A percentile compares a stretch with the other conserved stretches of the same genome.
These are phyloP conservation scores for Eragrostis curvula DNA, from an alignment of 176 grass and related monocot genomes.

Conservation along the genomic window DNA sequence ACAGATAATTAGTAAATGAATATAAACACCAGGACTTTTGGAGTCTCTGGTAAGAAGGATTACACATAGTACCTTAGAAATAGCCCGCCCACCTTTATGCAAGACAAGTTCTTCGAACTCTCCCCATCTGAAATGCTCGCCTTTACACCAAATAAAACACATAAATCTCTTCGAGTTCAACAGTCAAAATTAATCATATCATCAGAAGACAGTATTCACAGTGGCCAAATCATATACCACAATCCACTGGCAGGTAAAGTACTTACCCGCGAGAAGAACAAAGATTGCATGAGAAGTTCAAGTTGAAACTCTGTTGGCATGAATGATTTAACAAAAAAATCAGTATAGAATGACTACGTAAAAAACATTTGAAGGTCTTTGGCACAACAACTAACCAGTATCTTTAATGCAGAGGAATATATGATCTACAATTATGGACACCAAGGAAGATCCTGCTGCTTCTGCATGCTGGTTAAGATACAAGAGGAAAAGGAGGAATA, in stretches of 20 bases:
- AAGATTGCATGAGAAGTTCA: conserved; percentile 96
- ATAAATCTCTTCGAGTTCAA: conserved; percentile 9
- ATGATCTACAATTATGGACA: conserved; percentile 96
- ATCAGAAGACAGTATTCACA: conserved; percentile 20
- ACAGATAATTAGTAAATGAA: conserved; percentile 21
- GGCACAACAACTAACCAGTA: conserved; percentile 66
- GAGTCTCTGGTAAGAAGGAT: conserved; percentile 29
- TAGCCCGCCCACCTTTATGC: conserved; percentile 84
- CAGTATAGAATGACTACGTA: conserved; percentile 32
- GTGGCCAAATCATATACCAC: conserved; percentile 11
- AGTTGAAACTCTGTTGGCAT: conserved; percentile 88
- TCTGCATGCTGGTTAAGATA: conserved; percentile 71
- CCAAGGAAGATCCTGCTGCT: conserved; percentile 94
- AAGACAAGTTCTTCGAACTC: conserved; percentile 82
- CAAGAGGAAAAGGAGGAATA: conserved; percentile 38
- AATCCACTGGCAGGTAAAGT: conserved; percentile 10
- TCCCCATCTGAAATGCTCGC: conserved; percentile 85
- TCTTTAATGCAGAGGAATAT: conserved; percentile 99
- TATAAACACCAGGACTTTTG: conserved; percentile 6
- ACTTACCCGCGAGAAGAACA: conserved; percentile 95
- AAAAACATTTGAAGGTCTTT: conserved; percentile 22
- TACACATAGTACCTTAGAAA: conserved; percentile 82
- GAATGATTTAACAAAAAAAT: conserved; percentile 48
- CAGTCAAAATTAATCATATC: conserved; percentile 42
- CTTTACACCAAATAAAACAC: conserved; percentile 56